Base-by-base conservation (phyloP, 208 protist genomes). In the Wallacemonas sp. region DNA sequence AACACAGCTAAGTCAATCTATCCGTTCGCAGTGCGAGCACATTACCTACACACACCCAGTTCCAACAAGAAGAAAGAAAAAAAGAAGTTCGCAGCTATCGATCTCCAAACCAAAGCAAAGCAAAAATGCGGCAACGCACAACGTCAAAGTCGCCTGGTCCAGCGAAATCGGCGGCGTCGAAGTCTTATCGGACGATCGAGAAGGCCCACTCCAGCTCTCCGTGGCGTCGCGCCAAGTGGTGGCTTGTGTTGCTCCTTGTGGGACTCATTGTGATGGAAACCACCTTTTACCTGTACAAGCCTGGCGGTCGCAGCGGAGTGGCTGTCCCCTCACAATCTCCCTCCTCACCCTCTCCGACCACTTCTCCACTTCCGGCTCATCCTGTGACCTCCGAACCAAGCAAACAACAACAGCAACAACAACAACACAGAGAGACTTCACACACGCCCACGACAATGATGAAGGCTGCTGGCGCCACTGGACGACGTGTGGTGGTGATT, bases 401-500 rank as follows among this genome's bases (percentile, higher is more conserved):
- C 17, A 27, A 30, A 19, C n/a, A 17, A 39, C 8, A 58, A 58
- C n/a, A 24, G 8, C 19, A 55, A 55, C 47, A 6, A 33, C 47
- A 29, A 47, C 41, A 47, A 47, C 17, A n/a, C 5, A 14, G 5
- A 47, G 11, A 47, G 5, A 24, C 11, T n/a, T n/a, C n/a, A 41
- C 36, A 41, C 36, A 41, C 36, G 36, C 36, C 6, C 36, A 41
- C 47, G 17, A 26, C 2, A 30, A 30, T 32, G 47, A 55, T 8
- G 6, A 55, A 30, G 6, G 8, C 26, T 8, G 21, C 24, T 17
- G 47, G 0, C 9, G n/a, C 47, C 4, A 23, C 23, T 16, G 29
- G n/a, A 21, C 52, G 52, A 12, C 81, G 82, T 24, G 85, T 96
- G 34, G 70, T 96, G 57, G 80, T 96, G 70, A 76, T 96, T 39